A percentile compares a stretch with the other conserved stretches of the same genome.
phyloP scores from a whole-genome alignment of 176 grass and related monocot genomes.

The Rhynchospora tenuis region DNA sequence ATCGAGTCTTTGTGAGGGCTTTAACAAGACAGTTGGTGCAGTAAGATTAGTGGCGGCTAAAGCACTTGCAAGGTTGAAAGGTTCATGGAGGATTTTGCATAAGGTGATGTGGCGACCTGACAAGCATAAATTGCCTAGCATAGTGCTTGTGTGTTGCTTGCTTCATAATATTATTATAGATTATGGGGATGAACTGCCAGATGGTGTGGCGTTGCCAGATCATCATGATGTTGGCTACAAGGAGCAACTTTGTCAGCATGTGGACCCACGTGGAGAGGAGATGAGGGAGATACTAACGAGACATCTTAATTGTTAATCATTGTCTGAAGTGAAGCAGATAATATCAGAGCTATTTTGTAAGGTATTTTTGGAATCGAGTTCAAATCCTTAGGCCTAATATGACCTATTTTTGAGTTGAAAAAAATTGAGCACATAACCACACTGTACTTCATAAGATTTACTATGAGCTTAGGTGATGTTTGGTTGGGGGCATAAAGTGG shows the following conservation, averaged over 20 bases:
- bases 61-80: slow-evolving; percentile 71
- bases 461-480: not conserved
- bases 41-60: slow-evolving; percentile 52
- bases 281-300: slow-evolving; percentile 74
- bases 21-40: slow-evolving; percentile 50
- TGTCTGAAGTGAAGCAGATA: not conserved
- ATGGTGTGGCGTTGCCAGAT: slow-evolving; percentile 48
- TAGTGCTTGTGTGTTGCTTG: slow-evolving; percentile 91
- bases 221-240: slow-evolving; percentile 78
- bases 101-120: slow-evolving; percentile 99
- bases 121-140: slow-evolving; percentile 92
- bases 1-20: slow-evolving; percentile 29
- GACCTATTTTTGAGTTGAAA: not conserved
- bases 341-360: not conserved
- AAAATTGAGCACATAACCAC: no score
- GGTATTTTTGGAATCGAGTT: not conserved
- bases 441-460: not conserved
- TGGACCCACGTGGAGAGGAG: slow-evolving; percentile 51
- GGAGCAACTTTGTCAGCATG: slow-evolving; percentile 48
- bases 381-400: not conserved
- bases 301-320: slow-evolving; percentile 29
- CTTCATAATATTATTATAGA: slow-evolving; percentile 99
- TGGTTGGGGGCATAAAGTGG: no score
- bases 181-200: slow-evolving; percentile 53
- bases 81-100: slow-evolving; percentile 95